Conservation (phyloP, 768 basidiomycete genomes). For the Pholiota conissans region DNA sequence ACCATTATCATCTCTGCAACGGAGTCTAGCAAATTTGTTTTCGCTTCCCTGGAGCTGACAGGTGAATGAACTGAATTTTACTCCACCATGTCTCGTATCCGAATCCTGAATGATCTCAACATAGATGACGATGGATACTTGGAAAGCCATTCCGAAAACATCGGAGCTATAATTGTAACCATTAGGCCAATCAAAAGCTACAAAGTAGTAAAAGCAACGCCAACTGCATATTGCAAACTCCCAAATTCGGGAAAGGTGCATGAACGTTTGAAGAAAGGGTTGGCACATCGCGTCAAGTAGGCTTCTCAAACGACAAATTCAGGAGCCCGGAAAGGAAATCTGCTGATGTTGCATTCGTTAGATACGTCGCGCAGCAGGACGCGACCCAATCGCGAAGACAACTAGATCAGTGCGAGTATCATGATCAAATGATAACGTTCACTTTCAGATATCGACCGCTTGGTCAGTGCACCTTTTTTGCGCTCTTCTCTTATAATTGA, state of each 20-base stretch:
- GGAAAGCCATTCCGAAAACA: neutral
- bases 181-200: neutral
- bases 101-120: neutral
- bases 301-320: too few relatives aligned
- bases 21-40: slow-evolving; percentile 4
- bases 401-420: too few relatives aligned
- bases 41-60: slow-evolving; percentile 4
- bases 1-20: neutral
- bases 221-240: neutral
- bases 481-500: neutral
- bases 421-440: neutral
- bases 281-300: too few relatives aligned
- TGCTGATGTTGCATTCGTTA: too few relatives aligned
- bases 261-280: slow-evolving; percentile 7
- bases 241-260: slow-evolving; percentile 12
- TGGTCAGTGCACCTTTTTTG: neutral
- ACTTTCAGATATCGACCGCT: neutral
- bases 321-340: too few relatives aligned
- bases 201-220: neutral
- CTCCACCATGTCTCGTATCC: neutral
- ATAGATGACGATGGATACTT: slow-evolving; percentile 7
- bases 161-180: neutral
- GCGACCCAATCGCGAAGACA: too few relatives aligned
- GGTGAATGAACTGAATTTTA: too few relatives aligned
- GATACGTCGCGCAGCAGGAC: too few relatives aligned